Evolutionary conservation across 1,284 basidiomycete species (phyloP).

Genomic region (Ustilago cynodontis): DNA sequence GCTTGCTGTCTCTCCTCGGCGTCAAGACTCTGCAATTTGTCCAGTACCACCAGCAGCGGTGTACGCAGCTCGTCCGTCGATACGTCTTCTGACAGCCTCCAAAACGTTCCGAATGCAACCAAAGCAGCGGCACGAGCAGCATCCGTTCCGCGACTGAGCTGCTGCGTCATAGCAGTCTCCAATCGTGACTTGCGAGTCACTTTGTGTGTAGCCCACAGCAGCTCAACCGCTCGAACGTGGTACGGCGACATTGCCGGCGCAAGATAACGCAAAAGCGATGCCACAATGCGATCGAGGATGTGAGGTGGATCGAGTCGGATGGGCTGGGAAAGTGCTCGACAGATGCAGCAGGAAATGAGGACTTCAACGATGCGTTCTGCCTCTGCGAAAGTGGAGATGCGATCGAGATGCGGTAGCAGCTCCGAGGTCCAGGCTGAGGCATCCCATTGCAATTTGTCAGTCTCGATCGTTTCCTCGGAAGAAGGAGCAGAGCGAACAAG

Average conservation of each 20-base stretch:
- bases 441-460: conserved; percentile 39
- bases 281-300: conserved; percentile 37
- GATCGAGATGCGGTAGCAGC: conserved; percentile 36
- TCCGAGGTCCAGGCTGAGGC: conserved; percentile 23
- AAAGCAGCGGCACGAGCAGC: conserved; percentile 73
- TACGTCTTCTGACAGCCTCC: conserved; percentile 83
- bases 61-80: conserved; percentile 65
- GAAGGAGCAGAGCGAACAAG: conserved; percentile 17
- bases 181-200: conserved; percentile 31
- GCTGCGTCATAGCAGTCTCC: conserved; percentile 47
- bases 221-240: conserved; percentile 83
- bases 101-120: conserved; percentile 90
- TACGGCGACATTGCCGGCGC: conserved; percentile 78
- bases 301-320: conserved; percentile 35
- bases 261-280: conserved; percentile 81
- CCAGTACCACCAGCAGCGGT: conserved; percentile 88
- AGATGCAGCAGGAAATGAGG: conserved; percentile 52
- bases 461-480: background rate
- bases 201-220: conserved; percentile 79
- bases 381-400: conserved; percentile 40
- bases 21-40: conserved; percentile 74
- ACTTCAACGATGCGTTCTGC: conserved; percentile 51
- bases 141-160: conserved; percentile 22
- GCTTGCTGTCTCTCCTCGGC: conserved; percentile 46
- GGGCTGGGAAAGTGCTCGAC: conserved; percentile 37